A percentile compares a stretch with the other conserved stretches of the same genome.
These are phyloP conservation scores for Suillus variegatus DNA, from an alignment of 768 basidiomycete species.

Conservation along the genomic window DNA sequence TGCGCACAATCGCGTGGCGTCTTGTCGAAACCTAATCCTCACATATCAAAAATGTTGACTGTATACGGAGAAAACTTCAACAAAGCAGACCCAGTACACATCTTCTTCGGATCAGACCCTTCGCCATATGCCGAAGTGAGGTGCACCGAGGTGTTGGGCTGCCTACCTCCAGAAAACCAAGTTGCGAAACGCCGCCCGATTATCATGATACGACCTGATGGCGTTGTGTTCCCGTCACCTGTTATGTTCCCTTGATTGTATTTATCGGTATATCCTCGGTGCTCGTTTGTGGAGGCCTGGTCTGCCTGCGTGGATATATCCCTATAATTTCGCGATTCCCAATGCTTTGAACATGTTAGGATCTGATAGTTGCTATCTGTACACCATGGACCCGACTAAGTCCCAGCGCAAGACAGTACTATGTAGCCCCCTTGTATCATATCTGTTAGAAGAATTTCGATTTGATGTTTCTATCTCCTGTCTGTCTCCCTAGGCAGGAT, in stretches of 20 bases:
- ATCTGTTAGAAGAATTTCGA: conserved; percentile 7
- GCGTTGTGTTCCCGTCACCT: conserved; percentile 84
- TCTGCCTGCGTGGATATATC: conserved; percentile 24
- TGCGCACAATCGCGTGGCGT: conserved; percentile 66
- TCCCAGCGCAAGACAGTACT: conserved; percentile 23
- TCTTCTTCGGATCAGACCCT: conserved; percentile 87
- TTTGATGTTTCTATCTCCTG: conserved; percentile 7
- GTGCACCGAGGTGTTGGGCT: conserved; percentile 83
- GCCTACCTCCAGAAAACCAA: conserved; percentile 73
- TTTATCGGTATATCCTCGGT: conserved; percentile 19
- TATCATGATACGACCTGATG: conserved; percentile 80
- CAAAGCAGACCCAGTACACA: conserved; percentile 76
- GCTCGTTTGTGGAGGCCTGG: conserved; percentile 17
- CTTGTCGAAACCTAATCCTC: conserved; percentile 76
- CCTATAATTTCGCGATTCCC: conserved; percentile 22
- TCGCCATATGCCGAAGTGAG: conserved; percentile 87
- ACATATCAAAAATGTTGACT: conserved; percentile 78
- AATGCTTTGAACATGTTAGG: conserved; percentile 29
- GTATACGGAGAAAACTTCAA: conserved; percentile 89
- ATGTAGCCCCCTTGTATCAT: conserved; percentile 34
- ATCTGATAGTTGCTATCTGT: conserved; percentile 32
- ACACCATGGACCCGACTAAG: conserved; percentile 31
- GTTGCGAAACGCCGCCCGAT: conserved; percentile 73
- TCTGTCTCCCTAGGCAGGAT: background rate
- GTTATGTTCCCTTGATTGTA: conserved; percentile 66